Evolutionary conservation across 148 eudicot species (phyloP).

Genomic region (Camellia japonica): DNA sequence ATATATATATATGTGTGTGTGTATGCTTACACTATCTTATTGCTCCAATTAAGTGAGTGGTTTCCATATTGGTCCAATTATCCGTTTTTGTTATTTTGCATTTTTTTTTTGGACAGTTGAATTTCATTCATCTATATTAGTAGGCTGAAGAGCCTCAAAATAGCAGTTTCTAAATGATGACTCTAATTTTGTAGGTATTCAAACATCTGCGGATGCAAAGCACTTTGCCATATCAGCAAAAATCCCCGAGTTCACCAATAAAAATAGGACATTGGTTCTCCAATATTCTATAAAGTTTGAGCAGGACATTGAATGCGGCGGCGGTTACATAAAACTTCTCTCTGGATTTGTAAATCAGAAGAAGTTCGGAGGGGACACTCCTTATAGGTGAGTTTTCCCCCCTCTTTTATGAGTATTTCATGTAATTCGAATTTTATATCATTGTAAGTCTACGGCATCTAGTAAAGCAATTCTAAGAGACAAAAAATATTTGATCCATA

Average conservation of each 20-base stretch:
- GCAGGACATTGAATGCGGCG: constrained; percentile 88
- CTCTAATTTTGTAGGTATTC: constrained; percentile 53
- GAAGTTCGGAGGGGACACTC: constrained; percentile 89
- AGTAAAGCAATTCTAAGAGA: background rate
- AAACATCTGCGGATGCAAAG: constrained; percentile 69
- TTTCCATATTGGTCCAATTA: background rate
- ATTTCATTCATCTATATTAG: background rate
- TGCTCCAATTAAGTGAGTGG: background rate
- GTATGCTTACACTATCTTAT: background rate
- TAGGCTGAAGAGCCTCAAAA: background rate
- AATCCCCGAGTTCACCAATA: constrained; percentile 71
- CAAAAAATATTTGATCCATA: background rate
- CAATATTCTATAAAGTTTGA: constrained; percentile 74
- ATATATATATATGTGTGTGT: background rate
- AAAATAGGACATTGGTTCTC: constrained; percentile 73
- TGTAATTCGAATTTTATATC: background rate
- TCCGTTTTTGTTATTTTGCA: background rate
- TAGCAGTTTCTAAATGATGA: background rate
- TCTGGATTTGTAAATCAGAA: constrained; percentile 82
- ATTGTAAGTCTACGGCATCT: background rate
- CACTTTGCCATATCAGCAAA: constrained; percentile 81
- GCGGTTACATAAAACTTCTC: constrained; percentile 77
- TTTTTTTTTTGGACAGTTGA: background rate
- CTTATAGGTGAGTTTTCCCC: constrained; percentile 58
- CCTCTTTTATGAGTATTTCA: background rate